Base-by-base conservation (phyloP, 2,329 filamentous ascomycete genomes). In the Daldinia eschscholtzii region DNA sequence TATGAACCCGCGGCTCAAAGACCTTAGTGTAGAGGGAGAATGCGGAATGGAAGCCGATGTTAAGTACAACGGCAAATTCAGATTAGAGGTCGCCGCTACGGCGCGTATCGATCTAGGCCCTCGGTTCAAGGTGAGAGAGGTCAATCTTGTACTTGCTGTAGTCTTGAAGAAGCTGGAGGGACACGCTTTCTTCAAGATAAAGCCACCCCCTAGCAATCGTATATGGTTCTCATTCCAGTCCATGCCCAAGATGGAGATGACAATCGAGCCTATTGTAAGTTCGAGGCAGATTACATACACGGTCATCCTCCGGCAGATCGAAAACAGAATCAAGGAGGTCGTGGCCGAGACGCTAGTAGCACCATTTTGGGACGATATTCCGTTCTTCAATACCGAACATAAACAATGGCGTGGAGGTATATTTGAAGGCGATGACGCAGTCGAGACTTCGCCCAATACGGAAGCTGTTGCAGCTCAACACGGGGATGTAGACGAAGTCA, bases 281-380 rank as follows among this genome's bases (percentile, higher is more conserved):
- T 92, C 94, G 13, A 89, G 95, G 65, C 95, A 98, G 78, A 97
- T 99, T 72, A 98, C 96, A 0, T 98, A 97, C 79, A 93, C 91
- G 1, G 88, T 97, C 66, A 96, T 99, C 62, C 86, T 98, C 12
- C 89, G 94, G 57, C 93, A 97, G 68, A 98, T 99, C 66, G 96
- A 99, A 80, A 97, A 92, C 76, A 88, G 94, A 57, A 98, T 99
- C 78, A 92, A 97, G 76, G 94, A 98, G 80, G 94, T 98, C 7
- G 87, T 99, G 67, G 93, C 92, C 9, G 96, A 99, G 81, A 97
- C 94, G 1, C 80, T 98, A 20, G 96, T 99, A 1, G 84, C 91
- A 63, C 96, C 96, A 0, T 97, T 97, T 77, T 99, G 96, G 95
- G 96, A 99, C 72, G 96, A 99, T 78, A 87, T 93, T 26, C 94